A percentile compares a stretch with the other conserved stretches of the same genome.
phyloP scores from a whole-genome alignment of 2,329 filamentous ascomycete species.

The Penicillium sclerotigenum region DNA sequence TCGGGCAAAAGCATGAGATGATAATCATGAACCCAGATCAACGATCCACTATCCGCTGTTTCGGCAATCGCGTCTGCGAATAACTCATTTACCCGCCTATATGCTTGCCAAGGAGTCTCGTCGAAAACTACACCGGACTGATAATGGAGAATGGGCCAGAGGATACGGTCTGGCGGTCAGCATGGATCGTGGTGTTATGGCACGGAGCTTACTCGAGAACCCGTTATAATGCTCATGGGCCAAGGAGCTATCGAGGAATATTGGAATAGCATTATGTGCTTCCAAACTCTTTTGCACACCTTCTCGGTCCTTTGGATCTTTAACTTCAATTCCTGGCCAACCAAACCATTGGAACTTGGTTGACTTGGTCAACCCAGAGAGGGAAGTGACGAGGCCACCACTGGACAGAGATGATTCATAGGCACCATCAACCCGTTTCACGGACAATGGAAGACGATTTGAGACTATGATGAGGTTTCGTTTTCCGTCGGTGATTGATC shows the following conservation, averaged over 20 bases:
- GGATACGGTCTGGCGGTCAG: constrained; percentile 68
- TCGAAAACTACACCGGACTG: constrained; percentile 10
- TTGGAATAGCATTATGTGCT: constrained; percentile 77
- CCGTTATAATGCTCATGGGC: constrained; percentile 94
- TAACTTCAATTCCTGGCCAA: constrained; percentile 86
- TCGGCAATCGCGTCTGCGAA: constrained; percentile 81
- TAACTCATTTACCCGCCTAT: constrained; percentile 80
- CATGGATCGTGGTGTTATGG: not conserved
- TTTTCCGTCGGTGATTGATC: constrained; percentile 14
- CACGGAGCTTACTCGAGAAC: constrained; percentile 71
- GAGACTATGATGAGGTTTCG: constrained; percentile 67
- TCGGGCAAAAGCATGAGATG: constrained; percentile 91
- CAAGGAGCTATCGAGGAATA: constrained; percentile 83
- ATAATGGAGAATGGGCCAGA: constrained; percentile 72
- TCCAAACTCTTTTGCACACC: constrained; percentile 69
- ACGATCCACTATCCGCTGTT: constrained; percentile 77
- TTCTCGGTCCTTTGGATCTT: constrained; percentile 65
- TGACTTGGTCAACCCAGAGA: constrained; percentile 82
- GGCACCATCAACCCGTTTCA: constrained; percentile 77
- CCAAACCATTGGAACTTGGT: constrained; percentile 95
- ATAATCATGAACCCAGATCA: constrained; percentile 96
- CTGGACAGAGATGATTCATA: constrained; percentile 89
- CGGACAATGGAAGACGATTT: constrained; percentile 87
- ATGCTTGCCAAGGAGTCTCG: constrained; percentile 66
- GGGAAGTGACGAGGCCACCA: constrained; percentile 82